Evolutionary conservation across 352 stramenopile genomes (phyloP), one percentile per base, ranked within the genome.

Genomic region (Globisporangium megalacanthum): DNA sequence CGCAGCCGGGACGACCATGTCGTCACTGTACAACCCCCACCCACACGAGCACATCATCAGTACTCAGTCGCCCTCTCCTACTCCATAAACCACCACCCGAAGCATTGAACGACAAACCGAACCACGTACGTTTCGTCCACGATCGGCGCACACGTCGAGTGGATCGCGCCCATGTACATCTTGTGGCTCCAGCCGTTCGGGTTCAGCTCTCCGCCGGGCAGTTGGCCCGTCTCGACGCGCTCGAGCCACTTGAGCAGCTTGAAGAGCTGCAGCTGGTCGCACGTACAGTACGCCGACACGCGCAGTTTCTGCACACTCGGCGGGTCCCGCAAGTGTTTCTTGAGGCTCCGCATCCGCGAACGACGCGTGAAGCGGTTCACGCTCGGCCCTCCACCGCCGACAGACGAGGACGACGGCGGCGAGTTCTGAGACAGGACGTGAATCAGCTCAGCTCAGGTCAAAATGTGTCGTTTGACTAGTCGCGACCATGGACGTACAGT

Each of bases 241-340:
- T 94, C 79, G 49, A 94, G 79, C 84, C 84, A 94, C 56, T 94
- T 92, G 57, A 94, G 71, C 61, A 92, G 62, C 68, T 92, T 92
- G 59, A 92, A 91, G n/a, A 94, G 62, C 48, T 89, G 76, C 58
- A 92, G 37, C 57, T 91, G 80, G 59, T 94, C 82, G 59, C 80
- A 89, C 54, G 82, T 92, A 60, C 84, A 94, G 63, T 94, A 94
- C 49, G 84, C 84, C 13, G 83, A 90, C 33, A 94, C 84, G 49
- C 84, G 73, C 54, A 92, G 77, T 62, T 94, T 94, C 49, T 84
- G 75, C 4, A 77, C 67, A 54, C 81, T 91, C 5, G 70, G 73
- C 22, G 81, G 81, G 29, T 89, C 79, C 17, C 81, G 66, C 62
- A 91, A 52, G 50, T 89, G 78, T 56, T 91, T 91, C 67, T 92